Percentiles rank a stretch among this genome's conserved stretches.
Evolutionary conservation across 1,284 basidiomycete genomes (phyloP).

Genomic region (Rhodotorula glutinis): DNA sequence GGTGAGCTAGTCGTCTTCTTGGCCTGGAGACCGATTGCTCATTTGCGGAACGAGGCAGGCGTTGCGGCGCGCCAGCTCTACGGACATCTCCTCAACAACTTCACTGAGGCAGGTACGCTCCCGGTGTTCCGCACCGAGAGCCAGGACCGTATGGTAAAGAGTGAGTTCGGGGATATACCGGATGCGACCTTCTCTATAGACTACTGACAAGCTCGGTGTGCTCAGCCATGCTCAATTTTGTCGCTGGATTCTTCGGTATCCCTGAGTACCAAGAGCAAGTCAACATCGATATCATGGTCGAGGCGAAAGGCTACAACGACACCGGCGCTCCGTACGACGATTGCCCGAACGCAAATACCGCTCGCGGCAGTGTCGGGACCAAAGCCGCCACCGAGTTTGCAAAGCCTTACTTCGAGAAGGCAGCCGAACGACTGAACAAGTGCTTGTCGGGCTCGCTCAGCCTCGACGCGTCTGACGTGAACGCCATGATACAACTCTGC

Average conservation of each 20-base stretch:
- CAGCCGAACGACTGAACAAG: conserved; percentile 26
- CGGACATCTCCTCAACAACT: conserved; percentile 29
- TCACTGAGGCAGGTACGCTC: conserved; percentile 48
- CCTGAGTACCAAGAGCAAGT: conserved; percentile 79
- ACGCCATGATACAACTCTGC: conserved; percentile 47
- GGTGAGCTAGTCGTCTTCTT: conserved; percentile 15
- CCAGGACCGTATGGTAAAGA: conserved; percentile 53
- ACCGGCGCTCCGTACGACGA: conserved; percentile 44
- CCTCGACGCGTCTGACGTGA: conserved; percentile 43
- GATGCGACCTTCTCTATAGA: background rate
- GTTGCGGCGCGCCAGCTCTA: conserved; percentile 59
- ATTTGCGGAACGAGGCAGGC: too few relatives aligned
- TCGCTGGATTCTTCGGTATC: conserved; percentile 42
- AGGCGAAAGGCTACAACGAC: conserved; percentile 53
- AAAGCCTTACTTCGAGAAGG: conserved; percentile 23
- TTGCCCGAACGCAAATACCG: conserved; percentile 41
- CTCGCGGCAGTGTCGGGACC: conserved; percentile 43
- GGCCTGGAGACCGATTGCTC: too few relatives aligned
- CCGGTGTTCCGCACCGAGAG: conserved; percentile 53
- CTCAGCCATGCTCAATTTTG: conserved; percentile 48
- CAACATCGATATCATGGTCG: conserved; percentile 63
- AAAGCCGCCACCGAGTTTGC: conserved; percentile 38
- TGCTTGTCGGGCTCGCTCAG: conserved; percentile 29
- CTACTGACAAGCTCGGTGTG: conserved; percentile 50
- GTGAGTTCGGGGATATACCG: background rate